These are phyloP conservation scores for Pythium biforme DNA, from an alignment of 352 stramenopile genomes.

Conservation along the genomic window DNA sequence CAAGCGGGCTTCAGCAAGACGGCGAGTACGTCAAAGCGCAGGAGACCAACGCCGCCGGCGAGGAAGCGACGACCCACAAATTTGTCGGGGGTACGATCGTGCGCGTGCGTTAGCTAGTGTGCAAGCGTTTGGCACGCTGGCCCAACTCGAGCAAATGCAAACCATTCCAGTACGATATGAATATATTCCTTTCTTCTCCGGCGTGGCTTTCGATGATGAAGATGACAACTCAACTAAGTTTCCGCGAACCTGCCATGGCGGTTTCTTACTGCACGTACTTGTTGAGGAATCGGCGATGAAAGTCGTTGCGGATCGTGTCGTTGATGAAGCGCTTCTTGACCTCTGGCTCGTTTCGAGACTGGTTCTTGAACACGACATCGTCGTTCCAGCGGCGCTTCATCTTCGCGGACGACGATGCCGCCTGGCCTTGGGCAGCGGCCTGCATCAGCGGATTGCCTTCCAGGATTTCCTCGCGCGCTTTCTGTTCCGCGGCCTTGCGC, in stretches of 20 bases:
- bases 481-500: slow-evolving; percentile 72
- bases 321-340: slow-evolving; percentile 99
- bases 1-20: slow-evolving; percentile 79
- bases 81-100: slow-evolving; percentile 71
- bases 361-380: slow-evolving; percentile 99
- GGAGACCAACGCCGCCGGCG: slow-evolving; percentile 41
- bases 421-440: slow-evolving; percentile 17
- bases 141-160: too few relatives aligned
- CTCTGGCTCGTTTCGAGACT: slow-evolving; percentile 93
- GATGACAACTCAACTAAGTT: background rate
- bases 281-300: slow-evolving; percentile 98
- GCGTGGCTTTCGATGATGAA: background rate
- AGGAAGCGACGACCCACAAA: slow-evolving; percentile 57
- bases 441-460: slow-evolving; percentile 93
- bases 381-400: slow-evolving; percentile 99
- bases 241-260: background rate
- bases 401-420: slow-evolving; percentile 38
- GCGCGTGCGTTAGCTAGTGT: slow-evolving; percentile 51
- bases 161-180: background rate
- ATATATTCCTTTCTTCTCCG: background rate
- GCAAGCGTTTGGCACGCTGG: too few relatives aligned
- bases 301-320: slow-evolving; percentile 99
- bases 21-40: slow-evolving; percentile 78
- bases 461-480: slow-evolving; percentile 91
- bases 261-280: slow-evolving; percentile 90